Conservation (phyloP, 75 land plant species). For the Picea glauca region DNA sequence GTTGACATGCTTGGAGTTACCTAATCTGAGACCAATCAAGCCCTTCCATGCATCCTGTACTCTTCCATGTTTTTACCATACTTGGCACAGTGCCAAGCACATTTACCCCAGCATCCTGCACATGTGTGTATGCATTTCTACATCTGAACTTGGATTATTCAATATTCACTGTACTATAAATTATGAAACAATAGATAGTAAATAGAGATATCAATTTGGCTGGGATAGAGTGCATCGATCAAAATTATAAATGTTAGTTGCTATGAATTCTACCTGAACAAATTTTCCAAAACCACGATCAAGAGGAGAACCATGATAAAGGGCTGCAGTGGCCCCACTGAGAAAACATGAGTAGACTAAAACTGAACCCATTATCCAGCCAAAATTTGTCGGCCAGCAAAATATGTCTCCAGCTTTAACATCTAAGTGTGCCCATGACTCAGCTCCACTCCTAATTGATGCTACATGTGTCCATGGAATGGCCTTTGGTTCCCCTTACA, state of each 20-base stretch:
- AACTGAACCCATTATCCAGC: slow-evolving; percentile 93
- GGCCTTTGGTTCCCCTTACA: slow-evolving; percentile 95
- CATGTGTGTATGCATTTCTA: background rate
- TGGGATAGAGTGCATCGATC: background rate
- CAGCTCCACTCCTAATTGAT: slow-evolving; percentile 72
- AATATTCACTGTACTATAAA: background rate
- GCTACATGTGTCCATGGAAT: slow-evolving; percentile 90
- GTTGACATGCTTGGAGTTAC: slow-evolving; percentile 23
- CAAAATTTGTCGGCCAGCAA: slow-evolving; percentile 94
- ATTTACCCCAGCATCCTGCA: slow-evolving; percentile 85
- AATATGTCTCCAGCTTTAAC: slow-evolving; percentile 64
- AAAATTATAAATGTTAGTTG: background rate
- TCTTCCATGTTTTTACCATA: slow-evolving; percentile 89
- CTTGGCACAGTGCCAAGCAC: slow-evolving; percentile 92
- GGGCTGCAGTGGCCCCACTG: slow-evolving; percentile 70
- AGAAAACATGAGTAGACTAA: slow-evolving; percentile 57
- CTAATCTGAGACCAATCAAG: slow-evolving; percentile 82
- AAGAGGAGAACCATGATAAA: slow-evolving; percentile 94
- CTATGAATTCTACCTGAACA: slow-evolving; percentile 56
- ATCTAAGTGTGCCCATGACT: slow-evolving; percentile 79
- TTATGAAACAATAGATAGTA: background rate
- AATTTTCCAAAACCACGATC: slow-evolving; percentile 81
- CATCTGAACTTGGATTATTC: background rate
- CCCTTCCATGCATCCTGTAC: slow-evolving; percentile 63
- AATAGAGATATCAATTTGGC: background rate